These are phyloP conservation scores for Phytophthora meadii DNA, from an alignment of 352 stramenopile genomes.

Conservation along the genomic window DNA sequence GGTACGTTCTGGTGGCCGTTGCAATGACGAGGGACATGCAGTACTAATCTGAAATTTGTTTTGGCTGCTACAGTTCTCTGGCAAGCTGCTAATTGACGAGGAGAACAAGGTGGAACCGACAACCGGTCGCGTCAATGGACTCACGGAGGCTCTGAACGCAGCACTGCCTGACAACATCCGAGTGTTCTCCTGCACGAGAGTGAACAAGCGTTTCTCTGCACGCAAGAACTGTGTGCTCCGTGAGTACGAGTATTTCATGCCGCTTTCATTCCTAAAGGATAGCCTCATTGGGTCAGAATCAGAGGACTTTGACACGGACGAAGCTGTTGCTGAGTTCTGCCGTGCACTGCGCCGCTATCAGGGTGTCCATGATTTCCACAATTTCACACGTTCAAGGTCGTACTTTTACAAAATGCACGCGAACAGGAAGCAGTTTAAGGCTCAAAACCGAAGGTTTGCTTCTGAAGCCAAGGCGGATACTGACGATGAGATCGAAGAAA, in stretches of 20 bases:
- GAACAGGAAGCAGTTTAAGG: constrained; percentile 37
- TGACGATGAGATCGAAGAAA: constrained; percentile 13
- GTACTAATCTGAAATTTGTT: constrained; percentile 3
- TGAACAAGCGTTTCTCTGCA: constrained; percentile 92
- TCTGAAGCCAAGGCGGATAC: constrained; percentile 17
- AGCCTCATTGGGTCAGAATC: constrained; percentile 39
- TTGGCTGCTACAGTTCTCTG: constrained; percentile 68
- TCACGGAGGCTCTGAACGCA: constrained; percentile 79
- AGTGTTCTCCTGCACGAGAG: constrained; percentile 88
- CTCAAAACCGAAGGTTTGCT: constrained; percentile 18
- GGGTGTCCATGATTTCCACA: constrained; percentile 92
- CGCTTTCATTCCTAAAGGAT: constrained; percentile 72
- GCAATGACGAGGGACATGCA: not conserved
- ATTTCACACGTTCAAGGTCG: constrained; percentile 87
- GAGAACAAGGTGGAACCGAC: constrained; percentile 62
- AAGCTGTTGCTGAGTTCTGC: constrained; percentile 56
- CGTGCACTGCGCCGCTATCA: constrained; percentile 69
- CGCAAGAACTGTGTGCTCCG: constrained; percentile 88
- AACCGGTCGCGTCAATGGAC: constrained; percentile 63
- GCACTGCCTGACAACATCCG: constrained; percentile 81
- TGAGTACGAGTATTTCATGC: constrained; percentile 93
- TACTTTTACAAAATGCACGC: constrained; percentile 82
- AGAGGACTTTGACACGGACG: constrained; percentile 44
- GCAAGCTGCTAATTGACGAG: constrained; percentile 88
- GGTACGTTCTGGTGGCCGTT: constrained; percentile 44